These are phyloP conservation scores for Cutaneotrichosporon sp. DNA, from an alignment of 1,284 basidiomycete species.

Conservation along the genomic window DNA sequence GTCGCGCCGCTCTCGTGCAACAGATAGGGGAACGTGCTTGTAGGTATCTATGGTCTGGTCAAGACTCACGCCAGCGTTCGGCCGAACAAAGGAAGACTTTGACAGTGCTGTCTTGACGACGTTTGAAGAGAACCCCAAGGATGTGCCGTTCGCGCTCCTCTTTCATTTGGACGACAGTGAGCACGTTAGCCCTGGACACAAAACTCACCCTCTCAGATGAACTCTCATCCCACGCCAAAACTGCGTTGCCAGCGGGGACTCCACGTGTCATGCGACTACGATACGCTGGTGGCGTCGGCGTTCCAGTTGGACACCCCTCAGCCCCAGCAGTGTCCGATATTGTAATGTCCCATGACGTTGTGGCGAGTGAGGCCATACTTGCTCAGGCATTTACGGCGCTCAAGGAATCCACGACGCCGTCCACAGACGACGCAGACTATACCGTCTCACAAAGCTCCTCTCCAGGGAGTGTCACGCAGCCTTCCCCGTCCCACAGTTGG, in stretches of 20 bases:
- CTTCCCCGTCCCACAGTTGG: conserved; percentile 24
- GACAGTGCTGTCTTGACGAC: conserved; percentile 36
- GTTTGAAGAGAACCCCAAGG: conserved; percentile 3
- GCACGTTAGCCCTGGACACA: too few species aligned
- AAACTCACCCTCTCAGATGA: too few species aligned
- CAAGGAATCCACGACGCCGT: neutral
- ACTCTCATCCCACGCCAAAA: too few species aligned
- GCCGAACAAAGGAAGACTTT: conserved; percentile 37
- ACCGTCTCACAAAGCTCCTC: neutral
- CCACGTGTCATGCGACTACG: conserved; percentile 1
- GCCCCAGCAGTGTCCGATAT: conserved; percentile 16
- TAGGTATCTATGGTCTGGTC: conserved; percentile 17
- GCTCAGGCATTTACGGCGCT: conserved; percentile 7
- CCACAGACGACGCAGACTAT: neutral
- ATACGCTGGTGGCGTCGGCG: conserved; percentile 34
- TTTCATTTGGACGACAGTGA: conserved; percentile 30
- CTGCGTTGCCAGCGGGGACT: neutral
- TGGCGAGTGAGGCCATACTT: conserved; percentile 2
- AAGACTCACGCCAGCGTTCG: conserved; percentile 21
- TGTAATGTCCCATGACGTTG: neutral
- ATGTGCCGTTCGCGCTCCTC: conserved; percentile 30
- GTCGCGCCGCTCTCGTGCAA: conserved; percentile 27
- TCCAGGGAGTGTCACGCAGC: neutral
- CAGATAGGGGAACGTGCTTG: conserved; percentile 43
- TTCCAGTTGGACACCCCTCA: conserved; percentile 37